Evolutionary conservation across 148 eudicot genomes (phyloP), one percentile per base, ranked within the genome.

Genomic region (Rhododendron simsii): DNA sequence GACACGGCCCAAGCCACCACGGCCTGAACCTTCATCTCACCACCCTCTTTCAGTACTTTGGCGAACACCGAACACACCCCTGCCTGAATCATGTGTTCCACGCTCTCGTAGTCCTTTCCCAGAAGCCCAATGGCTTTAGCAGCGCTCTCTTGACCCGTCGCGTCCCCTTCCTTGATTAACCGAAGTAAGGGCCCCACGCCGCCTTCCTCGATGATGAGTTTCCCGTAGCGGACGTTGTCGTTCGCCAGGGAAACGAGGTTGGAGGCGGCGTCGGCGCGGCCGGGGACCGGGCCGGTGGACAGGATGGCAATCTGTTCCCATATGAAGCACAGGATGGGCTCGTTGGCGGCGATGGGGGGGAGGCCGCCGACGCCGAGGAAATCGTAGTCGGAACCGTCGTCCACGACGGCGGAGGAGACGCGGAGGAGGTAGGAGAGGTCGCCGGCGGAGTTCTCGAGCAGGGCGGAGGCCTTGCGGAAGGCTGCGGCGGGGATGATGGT

Each of bases 1-100:
- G 85, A 47, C 44, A 83, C 79, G 0, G 85, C 85, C 85, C 85
- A 83, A 10, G 85, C 85, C 79, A 83, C 85, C 85, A 48, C 79
- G 14, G 85, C 78, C 79, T 83, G 85, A 71, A 83, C 85, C 23
- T 83, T 83, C 85, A 83, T 83, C 2, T 10, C 41, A 20, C 85
- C 41, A 20, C 85, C 65, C 20, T 83, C 85, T 48, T 83, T 83
- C 59, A 83, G 85, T 15, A 83, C 73, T 83, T 83, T 83, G 10
- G 61, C 79, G 26, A 83, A 71, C 28, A 71, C 85, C 8, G 7
- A 71, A 33, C 85, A 83, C 5, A 71, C 85, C 18, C 85, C 79
- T 5, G 61, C 79, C 7, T 16, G 30, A 13, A 83, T 28, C 41
- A 83, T 83, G 15, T 20, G 63, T 3, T 83, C 85, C 4, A 83